These are phyloP conservation scores for Myotisia sp. DNA, from an alignment of 2,329 filamentous ascomycete genomes.

Conservation along the genomic window DNA sequence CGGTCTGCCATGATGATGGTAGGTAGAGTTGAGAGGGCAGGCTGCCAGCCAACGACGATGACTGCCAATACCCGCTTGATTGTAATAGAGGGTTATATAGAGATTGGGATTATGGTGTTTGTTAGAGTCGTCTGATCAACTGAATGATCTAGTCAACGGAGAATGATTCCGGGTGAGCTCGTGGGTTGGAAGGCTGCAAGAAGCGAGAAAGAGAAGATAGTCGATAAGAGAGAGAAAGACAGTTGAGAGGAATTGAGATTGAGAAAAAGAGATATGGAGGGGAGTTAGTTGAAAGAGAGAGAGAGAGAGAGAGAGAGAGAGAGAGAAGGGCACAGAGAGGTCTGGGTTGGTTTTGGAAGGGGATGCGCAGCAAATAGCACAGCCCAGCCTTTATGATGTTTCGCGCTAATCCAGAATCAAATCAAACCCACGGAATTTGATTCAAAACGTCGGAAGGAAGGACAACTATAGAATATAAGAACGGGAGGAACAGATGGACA, in stretches of 20 bases:
- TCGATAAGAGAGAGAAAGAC: conserved; percentile 11
- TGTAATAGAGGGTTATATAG: background rate
- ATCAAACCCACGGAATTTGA: background rate
- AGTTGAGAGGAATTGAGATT: conserved; percentile 11
- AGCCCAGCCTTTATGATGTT: conserved; percentile 4
- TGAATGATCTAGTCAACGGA: too few species aligned
- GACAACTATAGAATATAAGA: too few species aligned
- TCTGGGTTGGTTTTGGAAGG: conserved; percentile 26
- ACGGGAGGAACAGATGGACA: conserved; percentile 5
- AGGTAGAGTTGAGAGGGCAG: background rate
- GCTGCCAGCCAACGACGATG: conserved; percentile 9
- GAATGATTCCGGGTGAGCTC: too few species aligned
- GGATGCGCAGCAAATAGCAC: conserved; percentile 4
- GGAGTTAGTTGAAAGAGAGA: conserved; percentile 34
- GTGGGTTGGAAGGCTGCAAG: too few species aligned
- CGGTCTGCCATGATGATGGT: conserved; percentile 8
- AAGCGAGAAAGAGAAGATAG: conserved; percentile 8
- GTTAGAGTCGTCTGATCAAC: too few species aligned
- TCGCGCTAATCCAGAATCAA: background rate
- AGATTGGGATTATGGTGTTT: too few species aligned
- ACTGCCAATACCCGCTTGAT: conserved; percentile 11
- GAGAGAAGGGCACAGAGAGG: background rate
- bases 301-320: conserved; percentile 7
- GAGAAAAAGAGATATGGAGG: conserved; percentile 14
- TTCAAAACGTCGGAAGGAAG: too few species aligned